Percentiles rank a stretch among this genome's conserved stretches.
Conservation (phyloP, 208 protist species). For the Trypanosoma mega region DNA sequence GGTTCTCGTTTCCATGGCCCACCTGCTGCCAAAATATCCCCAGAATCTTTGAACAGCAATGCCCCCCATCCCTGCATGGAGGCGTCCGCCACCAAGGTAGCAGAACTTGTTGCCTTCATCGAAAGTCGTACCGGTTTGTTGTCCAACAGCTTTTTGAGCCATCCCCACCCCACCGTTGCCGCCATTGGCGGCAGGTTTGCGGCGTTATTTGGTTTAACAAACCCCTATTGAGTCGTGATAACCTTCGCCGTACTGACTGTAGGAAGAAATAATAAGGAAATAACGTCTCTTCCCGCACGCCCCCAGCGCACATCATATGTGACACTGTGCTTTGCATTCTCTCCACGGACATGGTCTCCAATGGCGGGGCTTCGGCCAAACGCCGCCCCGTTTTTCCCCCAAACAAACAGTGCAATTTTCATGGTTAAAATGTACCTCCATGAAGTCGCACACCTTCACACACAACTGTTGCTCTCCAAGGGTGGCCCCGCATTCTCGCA, state of each 20-base stretch:
- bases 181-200: not conserved
- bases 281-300: not conserved
- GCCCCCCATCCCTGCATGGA: slow-evolving; percentile 1
- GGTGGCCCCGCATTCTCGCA: not conserved
- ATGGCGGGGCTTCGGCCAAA: not conserved
- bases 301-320: not conserved
- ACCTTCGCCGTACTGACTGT: not conserved
- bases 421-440: not conserved
- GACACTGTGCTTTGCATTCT: not conserved
- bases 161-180: not conserved
- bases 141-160: not conserved
- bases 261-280: slow-evolving; percentile 7
- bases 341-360: not conserved
- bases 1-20: not conserved
- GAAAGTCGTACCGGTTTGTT: not conserved
- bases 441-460: not conserved
- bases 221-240: slow-evolving; percentile 9
- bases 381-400: not conserved
- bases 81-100: not conserved
- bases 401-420: not conserved
- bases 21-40: not conserved
- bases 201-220: not conserved
- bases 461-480: not conserved
- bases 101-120: too few species aligned
- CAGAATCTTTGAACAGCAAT: not conserved